phyloP scores from a whole-genome alignment of 352 stramenopile genomes.

The Phytophthora foliorum region DNA sequence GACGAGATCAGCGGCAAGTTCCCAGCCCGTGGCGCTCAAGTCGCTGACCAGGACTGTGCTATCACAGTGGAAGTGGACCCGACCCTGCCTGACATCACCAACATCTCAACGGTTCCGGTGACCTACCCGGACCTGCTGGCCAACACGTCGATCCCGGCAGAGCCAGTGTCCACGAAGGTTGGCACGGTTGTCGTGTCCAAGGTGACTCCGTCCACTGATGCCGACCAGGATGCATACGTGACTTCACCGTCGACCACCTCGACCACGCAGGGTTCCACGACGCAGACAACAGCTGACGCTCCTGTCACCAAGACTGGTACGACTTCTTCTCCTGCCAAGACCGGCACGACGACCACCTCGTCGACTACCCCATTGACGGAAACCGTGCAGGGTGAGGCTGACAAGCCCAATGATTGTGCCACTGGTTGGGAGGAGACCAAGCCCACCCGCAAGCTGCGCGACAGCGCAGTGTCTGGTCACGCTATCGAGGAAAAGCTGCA shows the following conservation, averaged over 20 bases:
- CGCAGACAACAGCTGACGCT: slow-evolving; percentile 15
- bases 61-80: slow-evolving; percentile 25
- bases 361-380: no score
- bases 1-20: slow-evolving; percentile 32
- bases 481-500: slow-evolving; percentile 15
- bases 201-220: slow-evolving; percentile 11
- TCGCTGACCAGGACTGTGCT: slow-evolving; percentile 20
- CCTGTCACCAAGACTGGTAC: slow-evolving; percentile 16
- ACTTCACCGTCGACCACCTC: slow-evolving; percentile 24
- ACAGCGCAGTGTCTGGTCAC: slow-evolving; percentile 23
- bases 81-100: slow-evolving; percentile 21
- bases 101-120: slow-evolving; percentile 17
- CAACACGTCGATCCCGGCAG: slow-evolving; percentile 21
- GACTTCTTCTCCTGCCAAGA: slow-evolving; percentile 21
- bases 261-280: slow-evolving; percentile 15
- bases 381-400: no score
- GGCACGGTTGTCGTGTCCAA: slow-evolving; percentile 11
- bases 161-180: slow-evolving; percentile 28
- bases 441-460: slow-evolving; percentile 30
- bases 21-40: slow-evolving; percentile 14
- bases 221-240: slow-evolving; percentile 38
- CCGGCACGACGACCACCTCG: slow-evolving; percentile 25
- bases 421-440: slow-evolving; percentile 24
- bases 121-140: slow-evolving; percentile 25
- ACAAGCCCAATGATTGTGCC: no score